Evolutionary conservation across 129 eudicot species (phyloP).

Genomic region (Lactuca sativa): DNA sequence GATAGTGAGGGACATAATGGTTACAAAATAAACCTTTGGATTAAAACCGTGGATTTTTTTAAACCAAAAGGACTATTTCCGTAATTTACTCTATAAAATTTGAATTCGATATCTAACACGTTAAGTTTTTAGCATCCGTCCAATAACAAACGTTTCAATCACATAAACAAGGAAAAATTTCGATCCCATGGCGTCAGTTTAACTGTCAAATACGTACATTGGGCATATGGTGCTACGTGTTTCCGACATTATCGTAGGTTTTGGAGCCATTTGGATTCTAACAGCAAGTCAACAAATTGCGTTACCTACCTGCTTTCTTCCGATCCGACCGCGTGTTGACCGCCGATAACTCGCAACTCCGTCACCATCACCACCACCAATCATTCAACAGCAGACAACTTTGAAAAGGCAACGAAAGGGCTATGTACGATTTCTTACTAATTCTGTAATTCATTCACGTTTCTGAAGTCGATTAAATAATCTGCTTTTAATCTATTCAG

Average conservation of each 20-base stretch:
- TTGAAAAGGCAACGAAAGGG: slow-evolving; percentile 3
- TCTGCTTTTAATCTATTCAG: background rate
- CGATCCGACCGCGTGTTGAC: slow-evolving; percentile 6
- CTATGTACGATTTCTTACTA: slow-evolving; percentile 14
- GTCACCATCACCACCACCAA: slow-evolving; percentile 14
- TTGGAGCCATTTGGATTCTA: background rate
- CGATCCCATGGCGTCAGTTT: background rate
- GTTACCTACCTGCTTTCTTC: slow-evolving; percentile 4
- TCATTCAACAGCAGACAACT: slow-evolving; percentile 15
- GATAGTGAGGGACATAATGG: too few species aligned
- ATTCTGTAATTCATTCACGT: background rate
- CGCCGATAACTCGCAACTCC: slow-evolving; percentile 12
- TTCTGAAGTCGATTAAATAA: background rate
- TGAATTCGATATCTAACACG: background rate
- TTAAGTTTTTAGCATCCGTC: background rate
- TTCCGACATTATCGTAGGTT: background rate
- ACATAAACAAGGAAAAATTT: background rate
- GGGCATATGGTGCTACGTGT: background rate
- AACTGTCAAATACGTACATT: background rate
- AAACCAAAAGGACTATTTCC: too few species aligned
- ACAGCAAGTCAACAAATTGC: slow-evolving; percentile 28
- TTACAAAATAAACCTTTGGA: too few species aligned
- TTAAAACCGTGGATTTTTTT: too few species aligned
- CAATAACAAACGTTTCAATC: background rate
- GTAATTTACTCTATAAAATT: too few species aligned